Percentiles rank a stretch among this genome's conserved stretches.
These are phyloP conservation scores for Glycine latifolia DNA, from an alignment of 306 rosid genomes.

Conservation along the genomic window DNA sequence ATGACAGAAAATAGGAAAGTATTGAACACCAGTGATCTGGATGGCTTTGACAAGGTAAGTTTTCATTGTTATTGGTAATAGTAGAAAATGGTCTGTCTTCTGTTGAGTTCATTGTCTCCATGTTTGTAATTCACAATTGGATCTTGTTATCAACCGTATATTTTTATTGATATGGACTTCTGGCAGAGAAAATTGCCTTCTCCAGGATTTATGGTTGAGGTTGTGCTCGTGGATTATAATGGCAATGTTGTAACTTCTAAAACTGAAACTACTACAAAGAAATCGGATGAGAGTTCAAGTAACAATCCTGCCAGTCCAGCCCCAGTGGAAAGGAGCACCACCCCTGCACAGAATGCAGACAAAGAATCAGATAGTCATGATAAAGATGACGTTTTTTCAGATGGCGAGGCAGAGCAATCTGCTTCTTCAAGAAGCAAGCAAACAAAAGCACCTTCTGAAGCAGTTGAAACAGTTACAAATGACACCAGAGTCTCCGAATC, in stretches of 20 bases:
- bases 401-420: constrained; percentile 76
- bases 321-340: constrained; percentile 49
- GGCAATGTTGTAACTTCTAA: constrained; percentile 54
- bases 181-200: constrained; percentile 93
- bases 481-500: constrained; percentile 57
- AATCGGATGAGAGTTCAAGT: constrained; percentile 74
- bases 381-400: constrained; percentile 92
- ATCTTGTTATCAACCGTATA: not conserved
- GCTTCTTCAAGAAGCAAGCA: constrained; percentile 70
- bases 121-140: too few relatives aligned
- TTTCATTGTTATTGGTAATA: constrained; percentile 1
- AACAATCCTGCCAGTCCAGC: constrained; percentile 54
- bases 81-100: constrained; percentile 26
- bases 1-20: constrained; percentile 92
- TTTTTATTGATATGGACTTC: constrained; percentile 33
- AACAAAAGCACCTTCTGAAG: constrained; percentile 56
- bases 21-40: constrained; percentile 77
- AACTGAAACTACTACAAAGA: constrained; percentile 57
- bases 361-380: constrained; percentile 57
- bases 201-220: constrained; percentile 94
- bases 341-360: constrained; percentile 48
- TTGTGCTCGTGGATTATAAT: constrained; percentile 77
- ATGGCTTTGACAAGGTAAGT: constrained; percentile 93
- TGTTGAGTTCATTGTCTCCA: constrained; percentile 17
- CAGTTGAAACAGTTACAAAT: constrained; percentile 53